These are phyloP conservation scores for Glebionis coronaria DNA, from an alignment of 129 eudicot species.

Conservation along the genomic window DNA sequence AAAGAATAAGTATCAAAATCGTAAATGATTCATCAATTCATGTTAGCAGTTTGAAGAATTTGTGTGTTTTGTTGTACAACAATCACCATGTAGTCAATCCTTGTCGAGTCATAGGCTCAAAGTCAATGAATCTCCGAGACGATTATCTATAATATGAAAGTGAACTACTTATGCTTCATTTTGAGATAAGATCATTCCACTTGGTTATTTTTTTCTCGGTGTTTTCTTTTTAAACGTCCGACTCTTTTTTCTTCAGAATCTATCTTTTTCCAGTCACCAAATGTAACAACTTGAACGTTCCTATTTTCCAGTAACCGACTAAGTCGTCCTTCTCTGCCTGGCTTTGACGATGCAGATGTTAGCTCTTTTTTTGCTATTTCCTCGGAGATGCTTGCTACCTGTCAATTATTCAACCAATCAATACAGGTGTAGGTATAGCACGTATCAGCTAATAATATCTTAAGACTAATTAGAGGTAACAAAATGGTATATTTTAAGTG, in stretches of 20 bases:
- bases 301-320: conserved; percentile 50
- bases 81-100: too few relatives aligned
- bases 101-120: too few relatives aligned
- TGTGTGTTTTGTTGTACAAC: too few relatives aligned
- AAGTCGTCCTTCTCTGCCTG: conserved; percentile 83
- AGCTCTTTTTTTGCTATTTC: conserved; percentile 45
- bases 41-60: too few relatives aligned
- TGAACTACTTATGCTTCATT: too few relatives aligned
- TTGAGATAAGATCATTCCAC: conserved; percentile 62
- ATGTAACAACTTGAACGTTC: too few relatives aligned
- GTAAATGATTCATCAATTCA: neutral
- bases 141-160: too few relatives aligned
- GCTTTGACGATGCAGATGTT: conserved; percentile 35
- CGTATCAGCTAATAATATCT: neutral
- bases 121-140: neutral
- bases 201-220: conserved; percentile 66
- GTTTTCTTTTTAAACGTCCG: conserved; percentile 65
- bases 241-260: conserved; percentile 73
- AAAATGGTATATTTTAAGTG: too few relatives aligned
- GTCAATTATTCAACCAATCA: conserved; percentile 28
- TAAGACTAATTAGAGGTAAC: too few relatives aligned
- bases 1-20: too few relatives aligned
- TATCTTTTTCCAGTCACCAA: too few relatives aligned
- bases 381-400: conserved; percentile 79
- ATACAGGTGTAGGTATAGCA: neutral